Evolutionary conservation across 192 early-diverging fungal genomes (phyloP).

Genomic region (Gryganskiella cystojenkinii): DNA sequence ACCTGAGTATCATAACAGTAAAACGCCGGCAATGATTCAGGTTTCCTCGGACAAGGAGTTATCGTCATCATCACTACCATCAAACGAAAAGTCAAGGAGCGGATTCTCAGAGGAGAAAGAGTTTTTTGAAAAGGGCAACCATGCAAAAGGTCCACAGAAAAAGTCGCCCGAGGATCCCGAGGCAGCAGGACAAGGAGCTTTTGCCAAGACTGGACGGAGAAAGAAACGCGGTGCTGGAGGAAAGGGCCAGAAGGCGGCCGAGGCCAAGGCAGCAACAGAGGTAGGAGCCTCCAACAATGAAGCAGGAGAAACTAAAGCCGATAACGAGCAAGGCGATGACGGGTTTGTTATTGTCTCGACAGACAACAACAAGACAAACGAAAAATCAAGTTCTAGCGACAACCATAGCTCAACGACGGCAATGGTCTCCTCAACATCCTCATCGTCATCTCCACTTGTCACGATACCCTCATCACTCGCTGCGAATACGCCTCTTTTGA

Average conservation of each 20-base stretch:
- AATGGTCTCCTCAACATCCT: slow-evolving; percentile 43
- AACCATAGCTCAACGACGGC: background rate
- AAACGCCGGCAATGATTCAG: background rate
- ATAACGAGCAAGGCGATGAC: background rate
- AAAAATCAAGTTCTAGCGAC: background rate
- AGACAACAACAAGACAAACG: background rate
- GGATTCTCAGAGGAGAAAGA: slow-evolving; percentile 15
- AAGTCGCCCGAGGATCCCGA: slow-evolving; percentile 1
- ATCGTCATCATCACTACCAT: too few relatives aligned
- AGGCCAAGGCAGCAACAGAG: slow-evolving; percentile 6
- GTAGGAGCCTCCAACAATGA: background rate
- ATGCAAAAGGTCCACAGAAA: slow-evolving; percentile 6
- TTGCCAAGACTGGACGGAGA: too few relatives aligned
- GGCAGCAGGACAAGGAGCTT: background rate
- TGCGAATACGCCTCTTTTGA: slow-evolving; percentile 50
- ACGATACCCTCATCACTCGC: slow-evolving; percentile 6
- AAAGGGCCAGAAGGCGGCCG: slow-evolving; percentile 34
- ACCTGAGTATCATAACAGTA: slow-evolving; percentile 33
- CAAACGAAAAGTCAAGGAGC: slow-evolving; percentile 10
- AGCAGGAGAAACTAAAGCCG: background rate
- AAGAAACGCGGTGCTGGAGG: slow-evolving; percentile 50
- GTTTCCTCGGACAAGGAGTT: background rate
- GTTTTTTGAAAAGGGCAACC: slow-evolving; percentile 11
- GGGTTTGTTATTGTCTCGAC: background rate
- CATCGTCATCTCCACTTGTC: slow-evolving; percentile 23